These are phyloP conservation scores for Cyberlindnera veronae DNA, from an alignment of 805 yeast species.

Conservation along the genomic window DNA sequence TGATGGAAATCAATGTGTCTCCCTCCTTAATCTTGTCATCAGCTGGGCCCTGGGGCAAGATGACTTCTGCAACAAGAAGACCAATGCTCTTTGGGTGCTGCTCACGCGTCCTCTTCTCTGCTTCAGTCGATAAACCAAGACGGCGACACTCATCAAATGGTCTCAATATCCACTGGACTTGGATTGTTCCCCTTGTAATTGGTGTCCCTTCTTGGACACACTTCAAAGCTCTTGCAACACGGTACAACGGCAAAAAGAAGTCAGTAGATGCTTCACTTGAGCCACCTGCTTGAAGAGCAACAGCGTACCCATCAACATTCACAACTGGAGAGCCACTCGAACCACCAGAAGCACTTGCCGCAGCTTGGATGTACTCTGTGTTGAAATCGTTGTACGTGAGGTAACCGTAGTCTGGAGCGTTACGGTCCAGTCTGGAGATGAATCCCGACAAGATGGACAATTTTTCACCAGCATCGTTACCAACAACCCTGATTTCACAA, in stretches of 20 bases:
- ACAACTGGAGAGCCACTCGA: constrained; percentile 97
- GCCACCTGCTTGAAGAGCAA: constrained; percentile 95
- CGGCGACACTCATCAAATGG: constrained; percentile 91
- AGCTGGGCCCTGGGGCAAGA: constrained; percentile 84
- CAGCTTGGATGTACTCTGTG: constrained; percentile 93
- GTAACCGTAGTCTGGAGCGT: constrained; percentile 91
- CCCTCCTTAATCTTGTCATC: constrained; percentile 74
- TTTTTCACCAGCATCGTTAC: constrained; percentile 96
- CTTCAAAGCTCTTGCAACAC: constrained; percentile 76
- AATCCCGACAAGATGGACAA: constrained; percentile 85
- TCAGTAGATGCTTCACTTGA: constrained; percentile 89
- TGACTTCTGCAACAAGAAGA: constrained; percentile 74
- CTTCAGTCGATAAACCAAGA: constrained; percentile 72
- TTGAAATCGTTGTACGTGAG: constrained; percentile 89
- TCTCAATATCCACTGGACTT: constrained; percentile 81
- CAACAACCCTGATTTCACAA: constrained; percentile 88
- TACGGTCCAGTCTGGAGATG: constrained; percentile 74
- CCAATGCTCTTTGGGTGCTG: constrained; percentile 75
- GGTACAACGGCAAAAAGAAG: constrained; percentile 80
- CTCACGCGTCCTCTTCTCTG: constrained; percentile 66
- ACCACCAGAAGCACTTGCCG: constrained; percentile 95
- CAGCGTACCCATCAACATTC: constrained; percentile 78
- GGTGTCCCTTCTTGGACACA: constrained; percentile 60
- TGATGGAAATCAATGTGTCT: constrained; percentile 73
- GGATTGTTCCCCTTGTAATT: constrained; percentile 87